phyloP scores from a whole-genome alignment of 2,329 filamentous ascomycete genomes.

The Diaporthe velutina region DNA sequence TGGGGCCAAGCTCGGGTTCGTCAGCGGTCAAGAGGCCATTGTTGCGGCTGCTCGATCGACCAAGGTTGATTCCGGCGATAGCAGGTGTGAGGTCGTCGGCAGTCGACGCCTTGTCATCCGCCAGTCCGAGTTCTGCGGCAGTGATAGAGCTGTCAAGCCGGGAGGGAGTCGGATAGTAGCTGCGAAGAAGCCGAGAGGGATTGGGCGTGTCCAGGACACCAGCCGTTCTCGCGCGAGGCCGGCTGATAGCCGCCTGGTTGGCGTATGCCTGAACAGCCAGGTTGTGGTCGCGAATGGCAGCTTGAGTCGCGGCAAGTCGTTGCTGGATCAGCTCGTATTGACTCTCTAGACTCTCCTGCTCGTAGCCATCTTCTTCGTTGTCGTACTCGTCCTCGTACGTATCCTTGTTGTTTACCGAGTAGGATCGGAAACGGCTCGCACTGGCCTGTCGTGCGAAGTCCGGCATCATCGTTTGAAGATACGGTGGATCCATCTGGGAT shows the following conservation, averaged over 20 bases:
- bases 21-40: conserved; percentile 78
- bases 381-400: conserved; percentile 94
- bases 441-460: conserved; percentile 83
- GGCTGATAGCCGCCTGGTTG: conserved; percentile 82
- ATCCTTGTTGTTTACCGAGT: conserved; percentile 98
- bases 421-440: conserved; percentile 91
- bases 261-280: conserved; percentile 93
- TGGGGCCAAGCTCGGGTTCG: conserved; percentile 86
- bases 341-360: conserved; percentile 63
- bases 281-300: conserved; percentile 89
- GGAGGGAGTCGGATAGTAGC: conserved; percentile 80
- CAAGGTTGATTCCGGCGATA: conserved; percentile 83
- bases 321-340: conserved; percentile 74
- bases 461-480: conserved; percentile 77
- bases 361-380: conserved; percentile 71
- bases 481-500: conserved; percentile 80
- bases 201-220: conserved; percentile 83
- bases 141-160: conserved; percentile 82
- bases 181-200: conserved; percentile 73
- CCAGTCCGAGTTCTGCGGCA: conserved; percentile 79
- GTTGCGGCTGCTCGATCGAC: conserved; percentile 74
- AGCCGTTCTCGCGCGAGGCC: conserved; percentile 90
- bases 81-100: conserved; percentile 86
- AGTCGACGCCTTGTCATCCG: conserved; percentile 75
- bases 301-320: conserved; percentile 73